Evolutionary conservation across 1,139 yeast species (phyloP).

Genomic region (Meyerozyma carpophila): DNA sequence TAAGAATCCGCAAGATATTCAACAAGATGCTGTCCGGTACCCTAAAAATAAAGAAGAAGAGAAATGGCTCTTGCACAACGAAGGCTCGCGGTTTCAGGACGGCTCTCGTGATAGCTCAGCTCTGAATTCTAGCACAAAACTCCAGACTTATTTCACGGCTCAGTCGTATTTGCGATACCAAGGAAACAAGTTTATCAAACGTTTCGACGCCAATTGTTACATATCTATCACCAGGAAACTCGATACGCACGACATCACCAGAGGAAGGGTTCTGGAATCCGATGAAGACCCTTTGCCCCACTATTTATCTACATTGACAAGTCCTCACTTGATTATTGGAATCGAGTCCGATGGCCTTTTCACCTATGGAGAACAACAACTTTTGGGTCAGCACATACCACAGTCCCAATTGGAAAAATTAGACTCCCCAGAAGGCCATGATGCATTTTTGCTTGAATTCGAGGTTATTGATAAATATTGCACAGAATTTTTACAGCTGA

Average conservation of each 20-base stretch:
- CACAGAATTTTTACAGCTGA: conserved; percentile 52
- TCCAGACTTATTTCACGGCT: conserved; percentile 90
- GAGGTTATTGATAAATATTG: conserved; percentile 72
- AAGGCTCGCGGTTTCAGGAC: conserved; percentile 27
- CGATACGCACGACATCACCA: conserved; percentile 89
- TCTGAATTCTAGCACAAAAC: conserved; percentile 23
- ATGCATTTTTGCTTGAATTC: conserved; percentile 89
- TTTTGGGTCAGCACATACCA: conserved; percentile 71
- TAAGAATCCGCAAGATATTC: conserved; percentile 12
- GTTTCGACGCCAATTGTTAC: conserved; percentile 96
- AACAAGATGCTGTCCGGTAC: conserved; percentile 19
- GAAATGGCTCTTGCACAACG: conserved; percentile 41
- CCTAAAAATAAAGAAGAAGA: conserved; percentile 43
- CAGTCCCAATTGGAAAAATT: conserved; percentile 63
- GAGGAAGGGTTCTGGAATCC: conserved; percentile 57
- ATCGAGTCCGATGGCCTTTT: conserved; percentile 89
- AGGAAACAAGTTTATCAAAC: conserved; percentile 78
- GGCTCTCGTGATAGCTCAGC: conserved; percentile 4
- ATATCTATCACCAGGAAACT: conserved; percentile 88
- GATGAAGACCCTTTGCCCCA: conserved; percentile 37
- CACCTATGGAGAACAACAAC: conserved; percentile 86
- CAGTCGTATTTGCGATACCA: conserved; percentile 92
- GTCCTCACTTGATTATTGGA: conserved; percentile 83
- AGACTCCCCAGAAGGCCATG: conserved; percentile 96
- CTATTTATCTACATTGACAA: conserved; percentile 47